phyloP scores from a whole-genome alignment of 768 basidiomycete genomes.

The Macrolepiota dolichaula region DNA sequence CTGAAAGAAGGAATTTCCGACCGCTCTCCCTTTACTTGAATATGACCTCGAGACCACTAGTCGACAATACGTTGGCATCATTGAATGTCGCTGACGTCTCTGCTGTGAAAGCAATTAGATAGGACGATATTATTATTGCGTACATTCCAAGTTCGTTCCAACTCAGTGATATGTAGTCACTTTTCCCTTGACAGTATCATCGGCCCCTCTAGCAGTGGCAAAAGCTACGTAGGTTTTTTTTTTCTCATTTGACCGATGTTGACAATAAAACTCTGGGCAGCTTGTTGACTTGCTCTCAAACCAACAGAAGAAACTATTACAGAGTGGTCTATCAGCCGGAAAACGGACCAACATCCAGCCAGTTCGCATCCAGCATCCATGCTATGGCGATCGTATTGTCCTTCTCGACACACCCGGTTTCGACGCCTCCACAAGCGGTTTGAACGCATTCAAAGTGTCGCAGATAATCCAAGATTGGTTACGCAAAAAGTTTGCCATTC shows the following conservation, averaged over 20 bases:
- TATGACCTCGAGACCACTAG: no score
- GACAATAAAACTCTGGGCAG: background rate
- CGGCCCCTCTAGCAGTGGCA: no score
- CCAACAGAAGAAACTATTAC: background rate
- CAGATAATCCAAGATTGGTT: background rate
- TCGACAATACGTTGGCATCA: no score
- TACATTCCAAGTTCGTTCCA: background rate
- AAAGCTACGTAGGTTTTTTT: background rate
- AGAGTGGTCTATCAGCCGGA: background rate
- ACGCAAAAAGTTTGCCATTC: background rate
- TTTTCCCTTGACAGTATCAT: background rate
- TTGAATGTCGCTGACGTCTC: background rate
- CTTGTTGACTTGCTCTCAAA: background rate
- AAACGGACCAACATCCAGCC: background rate
- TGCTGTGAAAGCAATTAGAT: background rate
- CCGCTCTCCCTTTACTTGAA: no score
- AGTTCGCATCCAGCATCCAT: background rate
- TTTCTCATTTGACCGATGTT: background rate
- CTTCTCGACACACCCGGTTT: background rate
- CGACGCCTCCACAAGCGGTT: background rate
- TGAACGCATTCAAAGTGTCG: background rate
- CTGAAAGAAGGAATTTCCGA: no score
- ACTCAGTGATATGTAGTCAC: background rate
- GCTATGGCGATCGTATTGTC: background rate
- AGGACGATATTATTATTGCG: background rate